phyloP scores from a whole-genome alignment of 2,329 filamentous ascomycete species.

The Nemania bipapillata region DNA sequence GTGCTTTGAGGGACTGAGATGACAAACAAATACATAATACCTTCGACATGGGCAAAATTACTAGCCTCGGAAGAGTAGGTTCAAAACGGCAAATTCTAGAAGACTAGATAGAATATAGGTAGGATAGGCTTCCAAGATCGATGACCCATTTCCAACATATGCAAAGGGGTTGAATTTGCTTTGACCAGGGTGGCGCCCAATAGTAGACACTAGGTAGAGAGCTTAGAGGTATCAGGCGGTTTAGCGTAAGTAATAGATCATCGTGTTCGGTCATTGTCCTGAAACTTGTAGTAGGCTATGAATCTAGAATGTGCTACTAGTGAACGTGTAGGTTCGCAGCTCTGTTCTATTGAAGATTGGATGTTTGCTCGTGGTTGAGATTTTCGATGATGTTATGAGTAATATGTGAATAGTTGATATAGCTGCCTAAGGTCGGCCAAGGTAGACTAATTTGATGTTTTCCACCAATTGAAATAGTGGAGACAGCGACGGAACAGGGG shows the following conservation, averaged over 20 bases:
- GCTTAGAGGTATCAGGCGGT: not conserved
- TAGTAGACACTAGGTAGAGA: not conserved
- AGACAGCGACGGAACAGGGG: not conserved
- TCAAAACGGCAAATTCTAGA: too few species aligned
- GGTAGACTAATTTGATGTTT: not conserved
- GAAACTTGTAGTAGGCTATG: not conserved
- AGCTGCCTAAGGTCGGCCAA: too few species aligned
- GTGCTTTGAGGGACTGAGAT: too few species aligned
- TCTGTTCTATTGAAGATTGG: not conserved
- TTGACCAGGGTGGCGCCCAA: not conserved
- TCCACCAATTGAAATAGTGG: slow-evolving; percentile 2
- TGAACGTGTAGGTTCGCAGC: not conserved
- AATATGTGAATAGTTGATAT: not conserved
- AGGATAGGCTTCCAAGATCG: too few species aligned
- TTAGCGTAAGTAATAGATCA: not conserved
- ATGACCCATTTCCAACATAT: too few species aligned
- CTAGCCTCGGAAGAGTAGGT: too few species aligned
- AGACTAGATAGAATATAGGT: too few species aligned
- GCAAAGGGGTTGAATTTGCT: too few species aligned
- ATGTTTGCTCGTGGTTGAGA: not conserved
- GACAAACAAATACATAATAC: too few species aligned
- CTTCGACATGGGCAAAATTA: too few species aligned
- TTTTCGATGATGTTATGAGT: not conserved
- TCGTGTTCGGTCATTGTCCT: not conserved
- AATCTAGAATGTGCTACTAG: not conserved